Evolutionary conservation across 306 rosid genomes (phyloP).

Genomic region (Bauhinia variegata): DNA sequence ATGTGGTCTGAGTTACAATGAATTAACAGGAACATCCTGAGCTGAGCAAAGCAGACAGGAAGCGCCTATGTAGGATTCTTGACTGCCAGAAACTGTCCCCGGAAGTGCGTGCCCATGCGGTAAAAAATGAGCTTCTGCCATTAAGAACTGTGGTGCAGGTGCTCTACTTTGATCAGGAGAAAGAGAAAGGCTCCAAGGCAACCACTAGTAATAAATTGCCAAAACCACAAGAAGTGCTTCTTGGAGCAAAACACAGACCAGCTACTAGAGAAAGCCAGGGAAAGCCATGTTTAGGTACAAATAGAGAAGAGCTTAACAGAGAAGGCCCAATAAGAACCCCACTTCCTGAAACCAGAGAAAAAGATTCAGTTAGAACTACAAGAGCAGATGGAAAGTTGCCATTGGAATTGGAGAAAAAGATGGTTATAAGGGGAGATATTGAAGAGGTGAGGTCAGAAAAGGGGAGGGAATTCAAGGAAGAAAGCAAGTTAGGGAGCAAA

Average conservation of each 20-base stretch:
- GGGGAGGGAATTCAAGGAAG: constrained; percentile 45
- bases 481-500: constrained; percentile 44
- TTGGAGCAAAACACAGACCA: constrained; percentile 50
- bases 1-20: constrained; percentile 24
- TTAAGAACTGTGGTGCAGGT: constrained; percentile 81
- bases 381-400: constrained; percentile 55
- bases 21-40: constrained; percentile 70
- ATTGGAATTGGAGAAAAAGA: constrained; percentile 50
- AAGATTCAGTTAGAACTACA: constrained; percentile 43
- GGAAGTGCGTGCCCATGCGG: constrained; percentile 69
- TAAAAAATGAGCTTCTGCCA: constrained; percentile 81
- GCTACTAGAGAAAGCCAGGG: constrained; percentile 43
- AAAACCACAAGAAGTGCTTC: constrained; percentile 49
- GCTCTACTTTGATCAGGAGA: constrained; percentile 79
- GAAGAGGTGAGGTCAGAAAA: constrained; percentile 49
- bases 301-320: constrained; percentile 50
- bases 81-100: constrained; percentile 81
- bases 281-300: constrained; percentile 47
- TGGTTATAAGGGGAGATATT: constrained; percentile 44
- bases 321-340: constrained; percentile 51
- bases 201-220: constrained; percentile 41
- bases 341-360: constrained; percentile 50
- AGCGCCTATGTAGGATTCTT: constrained; percentile 64
- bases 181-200: constrained; percentile 60
- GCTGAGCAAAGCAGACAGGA: constrained; percentile 68